Evolutionary conservation across 768 basidiomycete species (phyloP).

Genomic region (Pulveroboletus sp.): DNA sequence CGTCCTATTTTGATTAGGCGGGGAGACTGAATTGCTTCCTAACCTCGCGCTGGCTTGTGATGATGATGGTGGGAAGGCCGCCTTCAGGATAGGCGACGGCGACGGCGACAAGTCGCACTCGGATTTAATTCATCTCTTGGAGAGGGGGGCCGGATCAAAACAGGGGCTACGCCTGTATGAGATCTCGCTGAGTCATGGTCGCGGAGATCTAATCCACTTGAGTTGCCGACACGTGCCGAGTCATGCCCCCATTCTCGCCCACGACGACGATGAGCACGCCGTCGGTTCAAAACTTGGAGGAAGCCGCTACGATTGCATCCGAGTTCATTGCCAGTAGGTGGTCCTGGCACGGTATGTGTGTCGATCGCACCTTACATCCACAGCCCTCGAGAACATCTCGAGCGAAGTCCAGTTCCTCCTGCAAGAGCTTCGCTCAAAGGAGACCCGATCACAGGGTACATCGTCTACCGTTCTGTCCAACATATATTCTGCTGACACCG

Average conservation of each 20-base stretch:
- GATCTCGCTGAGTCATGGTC: conserved; percentile 16
- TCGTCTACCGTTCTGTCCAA: not conserved
- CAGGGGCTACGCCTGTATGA: not conserved
- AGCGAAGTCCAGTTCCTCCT: conserved; percentile 45
- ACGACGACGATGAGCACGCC: conserved; percentile 27
- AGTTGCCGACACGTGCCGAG: conserved; percentile 14
- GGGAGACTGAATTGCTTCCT: no score
- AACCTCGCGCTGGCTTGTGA: no score
- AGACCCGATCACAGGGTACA: conserved; percentile 39
- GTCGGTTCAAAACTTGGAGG: conserved; percentile 39
- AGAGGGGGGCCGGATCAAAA: not conserved
- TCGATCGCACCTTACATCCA: not conserved
- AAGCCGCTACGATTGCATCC: conserved; percentile 45
- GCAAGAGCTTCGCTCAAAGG: conserved; percentile 45
- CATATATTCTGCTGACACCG: not conserved
- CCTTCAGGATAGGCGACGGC: no score
- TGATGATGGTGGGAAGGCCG: no score
- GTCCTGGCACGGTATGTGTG: not conserved
- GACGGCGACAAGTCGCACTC: no score
- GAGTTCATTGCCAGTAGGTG: conserved; percentile 46
- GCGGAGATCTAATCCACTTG: conserved; percentile 19
- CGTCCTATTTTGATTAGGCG: no score
- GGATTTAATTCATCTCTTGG: not conserved
- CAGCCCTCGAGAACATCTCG: conserved; percentile 49
- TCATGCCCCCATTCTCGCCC: not conserved